A percentile compares a stretch with the other conserved stretches of the same genome.
phyloP scores from a whole-genome alignment of 768 basidiomycete genomes.

The button mushroom (Agaricus bisporus) region DNA sequence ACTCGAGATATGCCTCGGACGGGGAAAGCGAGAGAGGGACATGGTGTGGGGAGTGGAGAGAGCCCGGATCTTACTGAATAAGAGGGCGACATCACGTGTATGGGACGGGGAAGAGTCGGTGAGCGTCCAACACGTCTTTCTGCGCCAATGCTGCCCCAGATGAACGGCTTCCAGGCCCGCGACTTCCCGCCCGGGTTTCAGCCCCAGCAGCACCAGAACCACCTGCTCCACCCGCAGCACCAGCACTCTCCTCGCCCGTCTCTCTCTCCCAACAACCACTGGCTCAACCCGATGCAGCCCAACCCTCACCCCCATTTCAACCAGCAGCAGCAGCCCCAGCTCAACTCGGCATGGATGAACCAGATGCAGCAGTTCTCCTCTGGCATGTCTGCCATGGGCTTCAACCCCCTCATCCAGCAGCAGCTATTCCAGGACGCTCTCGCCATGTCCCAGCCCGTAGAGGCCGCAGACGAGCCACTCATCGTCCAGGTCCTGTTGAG shows the following conservation, averaged over 20 bases:
- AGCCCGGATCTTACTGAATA: conserved; percentile 1
- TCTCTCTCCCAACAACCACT: conserved; percentile 3
- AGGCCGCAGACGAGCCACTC: conserved; percentile 49
- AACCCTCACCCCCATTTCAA: conserved; percentile 7
- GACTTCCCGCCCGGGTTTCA: background rate
- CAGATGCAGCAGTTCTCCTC: conserved; percentile 28
- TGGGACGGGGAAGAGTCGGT: conserved; percentile 9
- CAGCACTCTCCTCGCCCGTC: conserved; percentile 1
- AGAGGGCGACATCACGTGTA: conserved; percentile 16
- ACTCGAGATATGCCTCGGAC: conserved; percentile 19
- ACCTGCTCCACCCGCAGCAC: background rate
- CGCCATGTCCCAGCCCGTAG: conserved; percentile 48
- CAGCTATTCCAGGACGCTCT: conserved; percentile 55
- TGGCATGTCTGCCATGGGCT: conserved; percentile 26
- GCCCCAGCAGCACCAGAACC: background rate
- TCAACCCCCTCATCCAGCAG: conserved; percentile 39
- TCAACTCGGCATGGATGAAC: conserved; percentile 28
- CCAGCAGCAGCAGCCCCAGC: conserved; percentile 26
- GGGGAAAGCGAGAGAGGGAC: conserved; percentile 26
- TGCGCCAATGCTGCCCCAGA: conserved; percentile 1
- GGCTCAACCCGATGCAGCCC: conserved; percentile 6
- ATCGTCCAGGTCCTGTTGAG: conserved; percentile 46
- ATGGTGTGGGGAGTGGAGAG: conserved; percentile 16
- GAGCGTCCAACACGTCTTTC: too few species aligned
- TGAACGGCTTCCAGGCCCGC: conserved; percentile 2